Percentiles rank a stretch among this genome's conserved stretches.
phyloP scores from a whole-genome alignment of 345 rosid species.

The Populus deltoides region DNA sequence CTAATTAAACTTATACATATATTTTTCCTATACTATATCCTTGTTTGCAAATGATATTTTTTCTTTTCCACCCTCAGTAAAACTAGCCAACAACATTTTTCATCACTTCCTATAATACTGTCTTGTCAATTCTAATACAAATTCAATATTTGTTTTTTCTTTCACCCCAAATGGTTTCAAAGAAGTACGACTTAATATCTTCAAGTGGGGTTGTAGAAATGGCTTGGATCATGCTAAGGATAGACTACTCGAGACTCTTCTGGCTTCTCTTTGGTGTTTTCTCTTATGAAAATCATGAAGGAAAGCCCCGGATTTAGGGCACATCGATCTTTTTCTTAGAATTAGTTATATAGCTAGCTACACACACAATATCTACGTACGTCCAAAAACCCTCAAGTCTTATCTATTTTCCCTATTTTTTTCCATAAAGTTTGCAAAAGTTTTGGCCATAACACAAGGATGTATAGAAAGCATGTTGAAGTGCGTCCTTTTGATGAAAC shows the following conservation, averaged over 20 bases:
- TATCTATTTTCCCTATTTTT: not conserved
- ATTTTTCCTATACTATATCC: not conserved
- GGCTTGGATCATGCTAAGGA: constrained; percentile 33
- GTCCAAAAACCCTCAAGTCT: not conserved
- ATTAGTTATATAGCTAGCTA: not conserved
- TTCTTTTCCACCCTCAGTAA: not conserved
- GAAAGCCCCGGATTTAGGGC: constrained; percentile 31
- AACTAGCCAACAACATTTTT: not conserved
- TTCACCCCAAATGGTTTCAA: constrained; percentile 18
- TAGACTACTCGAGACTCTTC: constrained; percentile 34
- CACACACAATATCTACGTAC: no score
- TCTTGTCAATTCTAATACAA: constrained; percentile 4
- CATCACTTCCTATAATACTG: not conserved
- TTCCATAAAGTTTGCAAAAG: not conserved
- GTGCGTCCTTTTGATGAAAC: constrained; percentile 14
- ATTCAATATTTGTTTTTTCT: not conserved
- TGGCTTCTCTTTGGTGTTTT: constrained; percentile 36
- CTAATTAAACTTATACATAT: no score
- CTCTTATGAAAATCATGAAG: constrained; percentile 42
- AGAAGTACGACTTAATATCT: constrained; percentile 14
- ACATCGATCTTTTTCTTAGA: not conserved
- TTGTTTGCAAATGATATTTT: not conserved
- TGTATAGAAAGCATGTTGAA: constrained; percentile 25
- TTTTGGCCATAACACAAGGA: constrained; percentile 7
- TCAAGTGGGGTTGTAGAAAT: constrained; percentile 26